Evolutionary conservation across 768 basidiomycete genomes (phyloP), one percentile per base, ranked within the genome.

Genomic region (Kockovaella imperatae): DNA sequence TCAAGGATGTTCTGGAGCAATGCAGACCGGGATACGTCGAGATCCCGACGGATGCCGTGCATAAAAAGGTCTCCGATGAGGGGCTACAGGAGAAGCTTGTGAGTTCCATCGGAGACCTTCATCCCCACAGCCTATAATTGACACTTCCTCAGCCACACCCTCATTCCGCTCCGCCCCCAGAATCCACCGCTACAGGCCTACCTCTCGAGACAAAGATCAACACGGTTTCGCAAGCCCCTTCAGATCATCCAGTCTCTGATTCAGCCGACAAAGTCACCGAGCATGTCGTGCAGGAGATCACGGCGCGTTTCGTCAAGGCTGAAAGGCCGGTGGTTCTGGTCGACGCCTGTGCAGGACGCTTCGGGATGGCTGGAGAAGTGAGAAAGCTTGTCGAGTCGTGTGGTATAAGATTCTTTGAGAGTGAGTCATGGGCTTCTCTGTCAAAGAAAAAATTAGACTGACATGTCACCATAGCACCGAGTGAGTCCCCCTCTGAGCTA

Each of bases 21-120:
- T 84, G 83, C 24, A 81, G 87, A 17, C 91, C 91, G 0, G 86
- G 85, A 26, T 97, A 97, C 64, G 72, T 97, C 32, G 79, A 83
- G 29, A 75, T 96, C 10, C 91, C 88, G 0, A 90, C 83, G 5
- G 85, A 96, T 67, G 74, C 93, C 44, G 83, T 84, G 3, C 76
- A 78, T 60, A 72, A 75, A 45, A 79, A 82, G 62, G 81, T 90
- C 15, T 77, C 86, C 0, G 71, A 79, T 4, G 77, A 78, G 32
- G 77, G 79, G 17, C 76, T 95, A 45, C 72, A 77, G 45, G 78
- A 75, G 1, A 81, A 82, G 3, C 55, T 72, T 15, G 68, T 67
- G 34, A 54, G 5, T 75, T 85, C 7, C 28, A 20, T 35, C 30
- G 23, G 38, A 41, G 17, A 74, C 75, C 29, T 75, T 75, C 7